Evolutionary conservation across 805 yeast species (phyloP).

Genomic region (Saccharomycopsis fodiens): DNA sequence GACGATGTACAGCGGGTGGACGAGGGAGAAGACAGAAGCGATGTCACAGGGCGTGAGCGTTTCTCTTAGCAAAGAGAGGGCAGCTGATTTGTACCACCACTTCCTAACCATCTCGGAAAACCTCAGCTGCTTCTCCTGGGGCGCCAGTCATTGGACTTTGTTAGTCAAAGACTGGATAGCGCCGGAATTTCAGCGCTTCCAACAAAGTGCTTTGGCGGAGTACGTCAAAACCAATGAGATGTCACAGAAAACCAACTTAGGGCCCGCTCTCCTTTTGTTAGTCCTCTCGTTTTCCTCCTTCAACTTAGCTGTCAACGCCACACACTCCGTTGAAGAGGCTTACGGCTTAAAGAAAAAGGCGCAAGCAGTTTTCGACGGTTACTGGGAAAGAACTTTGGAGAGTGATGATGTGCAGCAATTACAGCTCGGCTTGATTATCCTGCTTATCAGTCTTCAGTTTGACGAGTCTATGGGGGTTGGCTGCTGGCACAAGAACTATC

Average conservation of each 20-base stretch:
- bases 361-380: not conserved
- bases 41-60: too few species aligned
- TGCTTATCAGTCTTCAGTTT: not conserved
- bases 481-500: not conserved
- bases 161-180: not conserved
- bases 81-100: not conserved
- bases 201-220: not conserved
- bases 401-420: not conserved
- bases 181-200: not conserved
- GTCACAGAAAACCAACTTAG: too few species aligned
- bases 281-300: not conserved
- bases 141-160: not conserved
- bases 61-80: too few species aligned
- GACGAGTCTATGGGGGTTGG: not conserved
- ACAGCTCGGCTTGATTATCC: not conserved
- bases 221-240: too few species aligned
- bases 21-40: not conserved
- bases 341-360: not conserved
- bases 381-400: not conserved
- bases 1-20: not conserved
- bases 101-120: not conserved
- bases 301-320: not conserved
- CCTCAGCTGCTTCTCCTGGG: not conserved
- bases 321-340: not conserved
- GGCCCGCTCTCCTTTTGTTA: too few species aligned